A percentile compares a stretch with the other conserved stretches of the same genome.
Evolutionary conservation across 805 yeast species (phyloP).

Genomic region (Hanseniaspora taiwanica): DNA sequence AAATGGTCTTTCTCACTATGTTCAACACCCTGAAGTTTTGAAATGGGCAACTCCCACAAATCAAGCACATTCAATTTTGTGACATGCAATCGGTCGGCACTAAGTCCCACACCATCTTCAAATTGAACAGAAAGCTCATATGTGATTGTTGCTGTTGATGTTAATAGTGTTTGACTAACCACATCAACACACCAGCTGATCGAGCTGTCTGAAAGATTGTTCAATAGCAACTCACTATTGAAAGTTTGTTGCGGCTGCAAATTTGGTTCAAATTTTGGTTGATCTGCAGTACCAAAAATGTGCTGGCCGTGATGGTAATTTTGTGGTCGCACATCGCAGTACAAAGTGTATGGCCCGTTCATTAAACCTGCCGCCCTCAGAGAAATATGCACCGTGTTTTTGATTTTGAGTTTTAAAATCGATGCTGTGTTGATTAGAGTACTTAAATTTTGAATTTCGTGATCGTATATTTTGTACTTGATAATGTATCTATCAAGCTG

Average conservation of each 20-base stretch:
- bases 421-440: slow-evolving; percentile 5
- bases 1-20: slow-evolving; percentile 39
- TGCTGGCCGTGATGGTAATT: slow-evolving; percentile 39
- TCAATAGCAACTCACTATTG: slow-evolving; percentile 47
- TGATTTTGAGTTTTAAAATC: slow-evolving; percentile 39
- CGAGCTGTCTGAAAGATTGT: slow-evolving; percentile 36
- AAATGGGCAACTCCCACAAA: slow-evolving; percentile 52
- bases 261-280: slow-evolving; percentile 63
- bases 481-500: slow-evolving; percentile 44
- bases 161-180: slow-evolving; percentile 57
- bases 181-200: slow-evolving; percentile 65
- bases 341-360: slow-evolving; percentile 57
- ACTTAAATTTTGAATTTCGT: slow-evolving; percentile 1
- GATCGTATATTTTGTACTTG: slow-evolving; percentile 31
- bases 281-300: slow-evolving; percentile 60
- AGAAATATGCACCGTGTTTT: slow-evolving; percentile 38
- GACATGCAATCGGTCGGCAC: slow-evolving; percentile 30
- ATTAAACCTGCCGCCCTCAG: slow-evolving; percentile 57
- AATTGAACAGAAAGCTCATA: slow-evolving; percentile 43
- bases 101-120: slow-evolving; percentile 17
- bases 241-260: slow-evolving; percentile 55
- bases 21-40: not conserved
- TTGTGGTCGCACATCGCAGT: slow-evolving; percentile 50
- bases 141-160: slow-evolving; percentile 42
- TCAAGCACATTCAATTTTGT: slow-evolving; percentile 44